phyloP scores from a whole-genome alignment of 2,329 filamentous ascomycete species.

The Venturiaceae sp. region DNA sequence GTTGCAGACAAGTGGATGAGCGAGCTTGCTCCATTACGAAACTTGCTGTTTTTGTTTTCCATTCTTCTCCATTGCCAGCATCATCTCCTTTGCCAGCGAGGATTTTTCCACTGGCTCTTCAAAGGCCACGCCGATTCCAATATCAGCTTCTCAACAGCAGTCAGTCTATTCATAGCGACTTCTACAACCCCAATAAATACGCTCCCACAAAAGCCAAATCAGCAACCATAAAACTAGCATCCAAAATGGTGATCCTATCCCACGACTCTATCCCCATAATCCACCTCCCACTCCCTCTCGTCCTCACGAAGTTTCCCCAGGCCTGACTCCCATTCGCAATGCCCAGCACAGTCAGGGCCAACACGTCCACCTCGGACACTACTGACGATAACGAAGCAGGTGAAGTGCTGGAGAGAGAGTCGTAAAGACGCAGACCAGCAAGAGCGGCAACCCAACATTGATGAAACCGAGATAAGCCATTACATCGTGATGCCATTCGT shows the following conservation, averaged over 20 bases:
- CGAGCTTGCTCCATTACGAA: no score
- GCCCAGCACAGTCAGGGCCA: neutral
- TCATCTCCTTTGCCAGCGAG: no score
- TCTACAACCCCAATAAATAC: no score
- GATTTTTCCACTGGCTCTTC: no score
- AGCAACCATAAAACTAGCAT: neutral
- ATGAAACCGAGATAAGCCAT: constrained; percentile 2
- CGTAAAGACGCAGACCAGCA: neutral
- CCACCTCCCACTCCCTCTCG: neutral
- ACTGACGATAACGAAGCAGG: neutral
- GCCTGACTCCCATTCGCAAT: constrained; percentile 3
- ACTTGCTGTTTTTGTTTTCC: no score
- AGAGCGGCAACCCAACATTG: neutral
- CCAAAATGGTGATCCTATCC: constrained; percentile 3
- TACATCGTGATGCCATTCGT: neutral
- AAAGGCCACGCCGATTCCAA: no score
- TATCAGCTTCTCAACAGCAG: no score
- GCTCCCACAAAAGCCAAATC: neutral
- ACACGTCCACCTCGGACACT: neutral
- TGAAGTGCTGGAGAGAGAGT: neutral
- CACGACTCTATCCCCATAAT: neutral
- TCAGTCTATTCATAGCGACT: no score
- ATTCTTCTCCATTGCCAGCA: no score
- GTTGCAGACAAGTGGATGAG: no score
- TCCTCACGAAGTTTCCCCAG: neutral